Percentiles rank a stretch among this genome's conserved stretches.
These are phyloP conservation scores for Pyrenophora tritici-repentis DNA, from an alignment of 2,329 filamentous ascomycete genomes.

Conservation along the genomic window DNA sequence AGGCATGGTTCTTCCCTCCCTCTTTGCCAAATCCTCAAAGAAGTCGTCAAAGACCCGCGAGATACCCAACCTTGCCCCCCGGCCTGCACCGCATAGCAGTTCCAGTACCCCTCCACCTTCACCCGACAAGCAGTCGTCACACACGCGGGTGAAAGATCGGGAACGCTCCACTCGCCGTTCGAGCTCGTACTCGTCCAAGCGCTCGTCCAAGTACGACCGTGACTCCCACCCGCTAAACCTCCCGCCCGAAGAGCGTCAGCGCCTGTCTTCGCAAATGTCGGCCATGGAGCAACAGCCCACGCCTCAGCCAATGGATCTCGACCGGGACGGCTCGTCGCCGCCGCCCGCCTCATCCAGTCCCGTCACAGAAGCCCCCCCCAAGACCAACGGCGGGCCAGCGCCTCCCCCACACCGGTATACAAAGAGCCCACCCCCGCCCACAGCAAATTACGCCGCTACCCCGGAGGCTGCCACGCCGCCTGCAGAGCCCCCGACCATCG, in stretches of 20 bases:
- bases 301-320: slow-evolving; percentile 75
- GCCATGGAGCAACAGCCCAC: slow-evolving; percentile 59
- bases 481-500: slow-evolving; percentile 60
- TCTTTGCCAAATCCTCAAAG: slow-evolving; percentile 46
- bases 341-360: slow-evolving; percentile 60
- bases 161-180: slow-evolving; percentile 36
- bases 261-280: slow-evolving; percentile 70
- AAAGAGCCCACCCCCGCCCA: slow-evolving; percentile 55
- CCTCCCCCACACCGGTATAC: slow-evolving; percentile 72
- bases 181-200: slow-evolving; percentile 41
- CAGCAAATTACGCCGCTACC: slow-evolving; percentile 46
- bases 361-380: slow-evolving; percentile 51
- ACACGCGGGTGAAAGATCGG: slow-evolving; percentile 39
- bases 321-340: slow-evolving; percentile 65
- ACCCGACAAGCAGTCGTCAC: slow-evolving; percentile 44
- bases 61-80: slow-evolving; percentile 29
- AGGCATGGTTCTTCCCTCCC: slow-evolving; percentile 45
- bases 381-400: slow-evolving; percentile 61
- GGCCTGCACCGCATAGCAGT: slow-evolving; percentile 24
- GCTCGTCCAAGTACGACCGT: slow-evolving; percentile 57
- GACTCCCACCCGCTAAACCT: slow-evolving; percentile 88
- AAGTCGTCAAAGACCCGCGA: slow-evolving; percentile 39
- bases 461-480: slow-evolving; percentile 47
- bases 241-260: slow-evolving; percentile 83
- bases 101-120: slow-evolving; percentile 44